Percentiles rank a stretch among this genome's conserved stretches.
These are phyloP conservation scores for Crithidia fasciculata DNA, from an alignment of 208 protist species.

Conservation along the genomic window DNA sequence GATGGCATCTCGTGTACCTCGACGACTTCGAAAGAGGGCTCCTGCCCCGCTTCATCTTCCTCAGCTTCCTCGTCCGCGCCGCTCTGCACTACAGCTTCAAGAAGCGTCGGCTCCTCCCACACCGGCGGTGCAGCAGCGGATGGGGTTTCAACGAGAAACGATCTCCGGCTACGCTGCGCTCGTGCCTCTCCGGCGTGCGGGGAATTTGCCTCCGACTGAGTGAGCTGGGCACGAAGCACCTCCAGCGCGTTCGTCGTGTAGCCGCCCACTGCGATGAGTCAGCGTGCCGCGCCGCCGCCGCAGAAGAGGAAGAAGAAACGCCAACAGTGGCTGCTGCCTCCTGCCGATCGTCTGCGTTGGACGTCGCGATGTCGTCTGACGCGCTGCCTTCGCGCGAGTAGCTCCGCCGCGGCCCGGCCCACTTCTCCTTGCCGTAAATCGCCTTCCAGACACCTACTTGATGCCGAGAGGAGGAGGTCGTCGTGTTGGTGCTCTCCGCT, in stretches of 20 bases:
- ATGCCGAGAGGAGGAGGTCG: slow-evolving; percentile 3
- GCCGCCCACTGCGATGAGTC: slow-evolving; percentile 46
- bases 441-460: slow-evolving; percentile 18
- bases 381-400: not conserved
- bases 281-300: not conserved
- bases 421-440: slow-evolving; percentile 6
- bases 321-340: not conserved
- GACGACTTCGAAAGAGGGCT: not conserved
- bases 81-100: not conserved
- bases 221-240: slow-evolving; percentile 48
- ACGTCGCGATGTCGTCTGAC: not conserved
- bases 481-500: not conserved
- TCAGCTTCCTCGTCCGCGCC: not conserved
- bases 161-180: not conserved
- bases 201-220: slow-evolving; percentile 9
- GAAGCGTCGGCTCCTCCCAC: not conserved
- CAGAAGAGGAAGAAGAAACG: not conserved
- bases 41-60: not conserved
- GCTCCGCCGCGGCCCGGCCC: not conserved
- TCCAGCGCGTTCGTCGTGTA: slow-evolving; percentile 49
- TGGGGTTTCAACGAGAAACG: not conserved
- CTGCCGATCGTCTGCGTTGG: slow-evolving; percentile 4
- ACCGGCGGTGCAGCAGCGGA: not conserved
- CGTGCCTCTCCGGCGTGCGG: not conserved
- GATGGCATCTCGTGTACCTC: not conserved